Evolutionary conservation across 768 basidiomycete species (phyloP).

Genomic region (Trametes elegans): DNA sequence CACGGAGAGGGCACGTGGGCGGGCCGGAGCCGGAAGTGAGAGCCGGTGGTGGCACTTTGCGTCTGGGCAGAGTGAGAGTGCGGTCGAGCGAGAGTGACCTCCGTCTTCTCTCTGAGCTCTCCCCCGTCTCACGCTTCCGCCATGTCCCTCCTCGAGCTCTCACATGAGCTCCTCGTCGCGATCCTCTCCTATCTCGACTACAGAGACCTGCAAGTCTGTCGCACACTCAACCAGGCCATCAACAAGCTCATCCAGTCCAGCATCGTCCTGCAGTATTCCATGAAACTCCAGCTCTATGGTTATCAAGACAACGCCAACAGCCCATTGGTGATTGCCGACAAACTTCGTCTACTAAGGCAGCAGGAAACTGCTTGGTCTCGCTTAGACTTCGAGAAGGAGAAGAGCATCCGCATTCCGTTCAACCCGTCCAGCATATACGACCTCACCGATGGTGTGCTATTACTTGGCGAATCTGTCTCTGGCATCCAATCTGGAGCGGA

Average conservation of each 20-base stretch:
- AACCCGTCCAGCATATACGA: slow-evolving; percentile 27
- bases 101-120: neutral
- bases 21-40: no score
- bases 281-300: slow-evolving; percentile 17
- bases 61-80: no score
- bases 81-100: neutral
- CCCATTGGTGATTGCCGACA: slow-evolving; percentile 14
- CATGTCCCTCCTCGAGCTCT: slow-evolving; percentile 20
- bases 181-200: slow-evolving; percentile 22
- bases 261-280: slow-evolving; percentile 18
- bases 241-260: slow-evolving; percentile 16
- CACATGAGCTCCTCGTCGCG: slow-evolving; percentile 21
- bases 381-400: slow-evolving; percentile 15
- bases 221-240: slow-evolving; percentile 5
- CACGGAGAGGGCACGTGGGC: no score
- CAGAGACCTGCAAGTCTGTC: slow-evolving; percentile 12
- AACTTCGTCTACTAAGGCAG: slow-evolving; percentile 9
- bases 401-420: slow-evolving; percentile 12
- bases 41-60: no score
- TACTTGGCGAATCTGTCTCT: slow-evolving; percentile 22
- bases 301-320: slow-evolving; percentile 18
- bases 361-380: slow-evolving; percentile 17
- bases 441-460: slow-evolving; percentile 24
- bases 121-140: neutral
- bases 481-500: slow-evolving; percentile 12